Percentiles rank a stretch among this genome's conserved stretches.
phyloP scores from a whole-genome alignment of 2,329 filamentous ascomycete species.

The Xylaria sp. region DNA sequence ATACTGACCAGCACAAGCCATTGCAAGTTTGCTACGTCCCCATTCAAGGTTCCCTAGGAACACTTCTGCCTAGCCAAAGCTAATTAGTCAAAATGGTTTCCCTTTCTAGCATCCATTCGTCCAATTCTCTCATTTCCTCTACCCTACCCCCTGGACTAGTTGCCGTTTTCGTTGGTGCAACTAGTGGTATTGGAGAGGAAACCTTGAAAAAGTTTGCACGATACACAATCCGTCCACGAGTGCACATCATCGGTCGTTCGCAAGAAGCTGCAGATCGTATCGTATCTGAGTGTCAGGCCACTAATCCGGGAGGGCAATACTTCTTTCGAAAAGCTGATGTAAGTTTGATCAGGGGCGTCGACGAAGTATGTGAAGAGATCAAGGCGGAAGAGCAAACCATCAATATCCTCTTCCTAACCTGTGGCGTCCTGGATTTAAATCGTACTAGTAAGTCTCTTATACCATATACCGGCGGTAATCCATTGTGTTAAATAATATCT shows the following conservation, averaged over 20 bases:
- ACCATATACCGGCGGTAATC: neutral
- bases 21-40: too few relatives aligned
- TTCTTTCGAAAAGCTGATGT: conserved; percentile 47
- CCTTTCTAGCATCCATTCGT: conserved; percentile 26
- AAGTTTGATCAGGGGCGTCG: conserved; percentile 19
- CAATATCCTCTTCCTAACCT: conserved; percentile 27
- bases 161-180: conserved; percentile 57
- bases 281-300: conserved; percentile 46
- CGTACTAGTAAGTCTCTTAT: conserved; percentile 16
- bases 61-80: neutral
- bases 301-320: conserved; percentile 53
- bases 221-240: conserved; percentile 46
- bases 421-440: conserved; percentile 18
- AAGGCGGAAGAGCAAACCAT: conserved; percentile 17
- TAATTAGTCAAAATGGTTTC: conserved; percentile 15
- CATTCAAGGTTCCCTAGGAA: neutral
- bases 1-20: too few relatives aligned
- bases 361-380: conserved; percentile 24
- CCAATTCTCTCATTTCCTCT: conserved; percentile 43
- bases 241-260: conserved; percentile 57
- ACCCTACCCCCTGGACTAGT: conserved; percentile 48
- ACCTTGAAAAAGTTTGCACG: conserved; percentile 53
- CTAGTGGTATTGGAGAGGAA: conserved; percentile 56
- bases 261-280: conserved; percentile 49
- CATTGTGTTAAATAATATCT: neutral